A percentile compares a stretch with the other conserved stretches of the same genome.
Evolutionary conservation across 768 basidiomycete genomes (phyloP).

Genomic region (Stropharia rugosoannulata): DNA sequence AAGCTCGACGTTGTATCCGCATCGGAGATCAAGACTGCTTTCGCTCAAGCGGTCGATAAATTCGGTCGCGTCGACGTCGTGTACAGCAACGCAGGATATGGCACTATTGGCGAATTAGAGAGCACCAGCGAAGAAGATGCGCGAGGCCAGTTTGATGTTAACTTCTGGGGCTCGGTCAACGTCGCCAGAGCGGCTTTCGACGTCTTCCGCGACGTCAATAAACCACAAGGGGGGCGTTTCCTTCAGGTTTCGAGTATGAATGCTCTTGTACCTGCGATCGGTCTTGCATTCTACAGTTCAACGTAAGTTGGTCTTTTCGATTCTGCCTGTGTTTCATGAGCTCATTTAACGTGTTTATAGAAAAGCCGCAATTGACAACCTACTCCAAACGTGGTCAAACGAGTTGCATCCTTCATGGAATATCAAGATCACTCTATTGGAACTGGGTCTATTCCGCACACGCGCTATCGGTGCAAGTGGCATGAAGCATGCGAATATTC

Average conservation of each 20-base stretch:
- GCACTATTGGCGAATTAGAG: not conserved
- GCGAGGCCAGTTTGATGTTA: not conserved
- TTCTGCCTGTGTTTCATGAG: not conserved
- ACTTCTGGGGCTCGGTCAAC: conserved; percentile 1
- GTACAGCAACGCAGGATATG: conserved; percentile 5
- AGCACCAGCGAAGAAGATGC: not conserved
- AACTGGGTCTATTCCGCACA: not conserved
- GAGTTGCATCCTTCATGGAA: conserved; percentile 3
- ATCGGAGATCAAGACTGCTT: not conserved
- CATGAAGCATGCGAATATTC: not conserved
- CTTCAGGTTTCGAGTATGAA: not conserved
- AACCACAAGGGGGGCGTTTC: not conserved
- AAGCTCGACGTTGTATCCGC: conserved; percentile 6
- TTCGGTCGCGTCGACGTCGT: conserved; percentile 8
- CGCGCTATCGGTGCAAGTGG: not conserved
- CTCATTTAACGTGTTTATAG: not conserved
- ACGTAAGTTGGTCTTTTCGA: not conserved
- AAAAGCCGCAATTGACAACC: not conserved
- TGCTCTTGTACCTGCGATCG: not conserved
- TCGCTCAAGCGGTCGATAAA: not conserved
- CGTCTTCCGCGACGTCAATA: not conserved
- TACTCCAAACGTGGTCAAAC: not conserved
- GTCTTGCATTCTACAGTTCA: not conserved
- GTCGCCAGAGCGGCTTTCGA: not conserved
- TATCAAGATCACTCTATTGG: not conserved